Conservation (phyloP, 2,329 filamentous ascomycete genomes). For the Ramularia collo-cygni region DNA sequence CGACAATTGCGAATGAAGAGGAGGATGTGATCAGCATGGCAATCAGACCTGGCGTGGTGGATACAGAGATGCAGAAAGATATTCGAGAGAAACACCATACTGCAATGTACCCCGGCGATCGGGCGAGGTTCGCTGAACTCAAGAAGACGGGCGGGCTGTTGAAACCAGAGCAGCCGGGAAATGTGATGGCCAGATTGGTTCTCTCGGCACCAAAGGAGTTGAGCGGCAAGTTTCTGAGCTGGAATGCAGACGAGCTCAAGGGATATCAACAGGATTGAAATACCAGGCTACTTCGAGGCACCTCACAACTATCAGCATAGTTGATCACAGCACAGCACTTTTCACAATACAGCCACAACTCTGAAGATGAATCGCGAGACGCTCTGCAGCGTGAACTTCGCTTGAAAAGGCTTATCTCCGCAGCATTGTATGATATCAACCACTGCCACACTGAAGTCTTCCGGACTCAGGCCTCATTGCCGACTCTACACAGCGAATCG, state of each 20-base stretch:
- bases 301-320: too few relatives aligned
- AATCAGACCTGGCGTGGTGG: slow-evolving; percentile 71
- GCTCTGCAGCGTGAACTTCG: too few relatives aligned
- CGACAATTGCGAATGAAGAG: slow-evolving; percentile 70
- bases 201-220: slow-evolving; percentile 58
- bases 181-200: slow-evolving; percentile 76
- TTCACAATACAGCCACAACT: too few relatives aligned
- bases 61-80: slow-evolving; percentile 85
- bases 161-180: slow-evolving; percentile 67
- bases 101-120: slow-evolving; percentile 52
- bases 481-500: too few relatives aligned
- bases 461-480: too few relatives aligned
- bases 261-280: slow-evolving; percentile 21
- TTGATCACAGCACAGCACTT: too few relatives aligned
- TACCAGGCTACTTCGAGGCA: too few relatives aligned
- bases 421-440: too few relatives aligned
- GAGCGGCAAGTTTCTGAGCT: slow-evolving; percentile 70
- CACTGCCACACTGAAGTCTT: too few relatives aligned
- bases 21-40: slow-evolving; percentile 65
- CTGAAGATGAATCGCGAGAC: too few relatives aligned
- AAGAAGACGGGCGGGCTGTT: slow-evolving; percentile 55
- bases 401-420: too few relatives aligned
- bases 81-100: slow-evolving; percentile 65
- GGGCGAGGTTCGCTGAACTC: slow-evolving; percentile 59
- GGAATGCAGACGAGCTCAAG: slow-evolving; percentile 31